Conservation (phyloP, 192 early-diverging fungal genomes). For the Backusella westeae region DNA sequence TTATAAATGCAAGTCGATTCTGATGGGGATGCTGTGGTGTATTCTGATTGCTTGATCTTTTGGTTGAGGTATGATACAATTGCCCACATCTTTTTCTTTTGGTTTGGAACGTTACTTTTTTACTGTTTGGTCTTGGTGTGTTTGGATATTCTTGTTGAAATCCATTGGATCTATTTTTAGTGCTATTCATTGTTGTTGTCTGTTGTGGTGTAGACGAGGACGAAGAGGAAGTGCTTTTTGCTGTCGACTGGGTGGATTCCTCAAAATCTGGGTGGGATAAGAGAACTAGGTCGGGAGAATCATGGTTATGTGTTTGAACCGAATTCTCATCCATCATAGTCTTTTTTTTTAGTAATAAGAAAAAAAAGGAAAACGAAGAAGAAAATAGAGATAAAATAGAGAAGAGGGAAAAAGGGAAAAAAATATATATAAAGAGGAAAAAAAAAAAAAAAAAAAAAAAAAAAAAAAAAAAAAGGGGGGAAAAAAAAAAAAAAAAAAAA, state of each 20-base stretch:
- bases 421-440: neutral
- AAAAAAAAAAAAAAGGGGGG: neutral
- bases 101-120: neutral
- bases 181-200: neutral
- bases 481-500: neutral
- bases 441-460: neutral
- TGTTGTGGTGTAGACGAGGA: neutral
- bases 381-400: neutral
- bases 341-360: neutral
- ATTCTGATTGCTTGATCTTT: neutral
- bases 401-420: neutral
- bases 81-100: neutral
- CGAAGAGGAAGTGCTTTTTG: neutral
- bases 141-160: neutral
- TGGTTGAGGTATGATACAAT: neutral
- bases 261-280: conserved; percentile 1
- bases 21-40: neutral
- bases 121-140: neutral
- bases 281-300: neutral
- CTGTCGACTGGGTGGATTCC: neutral
- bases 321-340: conserved; percentile 4
- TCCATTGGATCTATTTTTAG: neutral
- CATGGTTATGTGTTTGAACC: conserved; percentile 9
- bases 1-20: conserved; percentile 10
- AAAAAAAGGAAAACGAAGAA: neutral